phyloP scores from a whole-genome alignment of 768 basidiomycete genomes.

The Trametopsis cervina region DNA sequence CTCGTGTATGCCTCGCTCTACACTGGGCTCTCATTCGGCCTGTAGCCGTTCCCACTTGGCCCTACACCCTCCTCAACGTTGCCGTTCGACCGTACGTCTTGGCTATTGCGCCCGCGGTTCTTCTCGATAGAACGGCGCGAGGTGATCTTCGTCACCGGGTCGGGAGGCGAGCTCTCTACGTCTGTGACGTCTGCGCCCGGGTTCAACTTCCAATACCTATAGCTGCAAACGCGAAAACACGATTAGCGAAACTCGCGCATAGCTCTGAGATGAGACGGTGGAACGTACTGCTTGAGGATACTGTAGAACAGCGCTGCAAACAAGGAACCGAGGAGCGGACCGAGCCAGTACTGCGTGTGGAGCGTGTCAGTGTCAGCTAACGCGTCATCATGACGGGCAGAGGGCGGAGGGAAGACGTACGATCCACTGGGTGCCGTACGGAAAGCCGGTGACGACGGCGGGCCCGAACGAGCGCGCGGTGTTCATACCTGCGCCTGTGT shows the following conservation, averaged over 20 bases:
- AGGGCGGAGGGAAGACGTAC: constrained; percentile 29
- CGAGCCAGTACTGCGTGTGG: constrained; percentile 54
- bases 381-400: no score
- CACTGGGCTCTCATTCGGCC: constrained; percentile 17
- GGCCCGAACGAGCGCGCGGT: constrained; percentile 67
- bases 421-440: constrained; percentile 49
- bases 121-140: not conserved
- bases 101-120: constrained; percentile 1
- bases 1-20: not conserved
- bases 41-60: not conserved
- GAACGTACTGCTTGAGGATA: constrained; percentile 42
- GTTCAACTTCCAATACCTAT: constrained; percentile 48
- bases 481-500: constrained; percentile 64
- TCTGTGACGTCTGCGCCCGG: constrained; percentile 39
- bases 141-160: constrained; percentile 23
- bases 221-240: constrained; percentile 23
- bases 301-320: constrained; percentile 52
- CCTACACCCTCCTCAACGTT: not conserved
- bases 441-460: constrained; percentile 58
- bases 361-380: constrained; percentile 4
- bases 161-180: constrained; percentile 33
- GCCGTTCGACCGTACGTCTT: not conserved
- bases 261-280: not conserved
- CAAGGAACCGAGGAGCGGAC: constrained; percentile 60
- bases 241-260: not conserved